Evolutionary conservation across 208 protist genomes (phyloP), one percentile per base, ranked within the genome.

Genomic region (Acanthamoeba lenticulata): DNA sequence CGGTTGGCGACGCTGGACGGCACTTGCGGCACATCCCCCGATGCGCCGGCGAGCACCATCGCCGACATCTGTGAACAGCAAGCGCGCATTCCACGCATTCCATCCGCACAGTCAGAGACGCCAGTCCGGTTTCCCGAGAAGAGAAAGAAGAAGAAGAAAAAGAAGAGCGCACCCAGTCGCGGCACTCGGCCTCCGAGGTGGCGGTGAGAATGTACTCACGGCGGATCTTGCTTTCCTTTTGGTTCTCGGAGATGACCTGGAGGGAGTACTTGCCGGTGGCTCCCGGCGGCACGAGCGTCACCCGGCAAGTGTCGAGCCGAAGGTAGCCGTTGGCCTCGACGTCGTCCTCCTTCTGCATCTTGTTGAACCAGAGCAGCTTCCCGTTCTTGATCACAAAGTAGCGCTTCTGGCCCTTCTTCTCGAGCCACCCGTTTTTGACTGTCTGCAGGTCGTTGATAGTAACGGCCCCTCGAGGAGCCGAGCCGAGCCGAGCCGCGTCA

Each of bases 321-420:
- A 86, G 77, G 21, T 45, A 57, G 45, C 77, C 77, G 32, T 86
- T 86, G 77, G 77, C 42, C 45, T 45, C 45, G n/a, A 21, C 77
- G 32, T 52, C n/a, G 42, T 86, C 77, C 24, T 45, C 45, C 45
- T 86, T 86, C 24, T 45, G 42, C 77, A 86, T 55, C 45, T 86
- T 86, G 42, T 55, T 86, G 77, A 57, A 86, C 77, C 77, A 86
- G 19, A 45, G 45, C 24, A 86, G 77, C 77, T 86, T 86, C 9
- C 77, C 77, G 45, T 86, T 55, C 32, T 86, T 86, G 42, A 86
- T 55, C 77, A 86, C 32, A 34, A 86, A 86, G n/a, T 55, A 86
- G 15, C 77, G 77, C 45, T 86, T 86, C 42, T 86, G 77, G 19
- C 77, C 77, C 32, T 86, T 86, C 77, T 86, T 86, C 77, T 86